A percentile compares a stretch with the other conserved stretches of the same genome.
These are phyloP conservation scores for Cladophialophora immunda DNA, from an alignment of 2,329 filamentous ascomycete genomes.

Conservation along the genomic window DNA sequence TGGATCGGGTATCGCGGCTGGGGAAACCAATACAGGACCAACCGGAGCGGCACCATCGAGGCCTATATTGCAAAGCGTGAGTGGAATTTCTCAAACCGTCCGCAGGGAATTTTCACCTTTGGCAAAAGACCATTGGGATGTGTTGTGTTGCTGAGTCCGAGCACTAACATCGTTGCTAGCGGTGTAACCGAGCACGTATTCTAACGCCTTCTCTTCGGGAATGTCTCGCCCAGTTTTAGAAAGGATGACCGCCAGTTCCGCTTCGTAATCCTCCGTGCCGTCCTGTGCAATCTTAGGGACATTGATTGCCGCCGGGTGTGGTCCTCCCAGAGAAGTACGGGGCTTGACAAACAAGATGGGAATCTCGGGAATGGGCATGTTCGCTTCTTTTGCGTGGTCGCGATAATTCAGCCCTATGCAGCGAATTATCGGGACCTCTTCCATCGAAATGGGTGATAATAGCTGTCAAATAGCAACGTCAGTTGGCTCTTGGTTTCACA, in stretches of 20 bases:
- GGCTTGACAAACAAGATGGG: constrained; percentile 52
- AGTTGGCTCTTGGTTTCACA: too few species aligned
- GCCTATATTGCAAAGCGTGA: constrained; percentile 64
- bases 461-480: neutral
- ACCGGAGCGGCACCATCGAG: constrained; percentile 53
- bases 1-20: constrained; percentile 47
- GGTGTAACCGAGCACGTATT: constrained; percentile 52
- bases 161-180: constrained; percentile 51
- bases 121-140: constrained; percentile 48
- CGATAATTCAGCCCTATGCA: constrained; percentile 57
- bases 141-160: constrained; percentile 46
- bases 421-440: constrained; percentile 44
- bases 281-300: constrained; percentile 47
- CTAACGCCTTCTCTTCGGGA: constrained; percentile 45
- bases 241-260: constrained; percentile 49
- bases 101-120: constrained; percentile 49
- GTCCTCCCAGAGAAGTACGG: constrained; percentile 45
- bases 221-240: constrained; percentile 48
- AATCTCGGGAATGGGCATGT: constrained; percentile 46
- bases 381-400: constrained; percentile 50
- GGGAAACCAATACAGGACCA: constrained; percentile 41
- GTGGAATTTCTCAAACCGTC: constrained; percentile 39
- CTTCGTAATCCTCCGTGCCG: constrained; percentile 51
- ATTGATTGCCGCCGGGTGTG: constrained; percentile 42
- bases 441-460: constrained; percentile 1